Conservation (phyloP, 2,329 filamentous ascomycete species). For the Ambrosiella beaveri region DNA sequence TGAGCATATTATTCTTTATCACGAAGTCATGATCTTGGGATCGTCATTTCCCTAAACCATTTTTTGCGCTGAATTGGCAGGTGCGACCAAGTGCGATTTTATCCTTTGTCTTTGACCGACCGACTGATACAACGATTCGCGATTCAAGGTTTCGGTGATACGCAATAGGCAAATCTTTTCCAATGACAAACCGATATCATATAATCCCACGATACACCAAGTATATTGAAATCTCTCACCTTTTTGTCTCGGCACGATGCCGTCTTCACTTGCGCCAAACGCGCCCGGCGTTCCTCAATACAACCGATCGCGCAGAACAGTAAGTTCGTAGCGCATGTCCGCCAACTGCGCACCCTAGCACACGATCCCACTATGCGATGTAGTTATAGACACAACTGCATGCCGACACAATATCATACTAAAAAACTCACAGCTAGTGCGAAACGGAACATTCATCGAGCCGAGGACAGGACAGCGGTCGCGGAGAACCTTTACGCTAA, state of each 20-base stretch:
- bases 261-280: not conserved
- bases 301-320: not conserved
- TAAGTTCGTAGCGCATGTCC: not conserved
- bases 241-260: constrained; percentile 1
- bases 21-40: too few relatives aligned
- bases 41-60: too few relatives aligned
- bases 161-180: not conserved
- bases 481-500: constrained; percentile 59
- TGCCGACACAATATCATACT: too few relatives aligned
- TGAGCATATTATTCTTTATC: too few relatives aligned
- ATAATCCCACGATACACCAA: not conserved
- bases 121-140: too few relatives aligned
- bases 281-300: not conserved
- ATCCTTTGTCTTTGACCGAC: too few relatives aligned
- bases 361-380: not conserved
- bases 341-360: not conserved
- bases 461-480: constrained; percentile 74
- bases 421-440: constrained; percentile 40
- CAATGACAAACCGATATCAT: not conserved
- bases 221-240: not conserved
- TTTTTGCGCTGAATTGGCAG: too few relatives aligned
- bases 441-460: constrained; percentile 74
- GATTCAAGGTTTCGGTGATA: too few relatives aligned
- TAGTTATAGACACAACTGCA: not conserved
- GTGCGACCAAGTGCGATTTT: too few relatives aligned